These are phyloP conservation scores for Coelomomyces lativittatus DNA, from an alignment of 371 early-diverging fungal genomes.

Conservation along the genomic window DNA sequence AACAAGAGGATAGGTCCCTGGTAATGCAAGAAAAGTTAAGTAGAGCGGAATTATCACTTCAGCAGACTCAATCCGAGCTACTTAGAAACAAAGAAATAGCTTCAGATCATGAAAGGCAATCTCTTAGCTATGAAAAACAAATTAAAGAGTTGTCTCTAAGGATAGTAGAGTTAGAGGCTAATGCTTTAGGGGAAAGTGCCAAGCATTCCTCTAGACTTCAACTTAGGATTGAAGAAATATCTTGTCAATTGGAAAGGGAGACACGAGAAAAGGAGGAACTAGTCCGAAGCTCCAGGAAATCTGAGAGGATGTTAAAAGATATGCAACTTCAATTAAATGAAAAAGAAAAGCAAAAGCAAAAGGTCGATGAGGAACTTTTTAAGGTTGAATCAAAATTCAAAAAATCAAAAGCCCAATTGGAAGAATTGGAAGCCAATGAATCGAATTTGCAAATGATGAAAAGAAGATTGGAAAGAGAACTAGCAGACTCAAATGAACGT, in stretches of 20 bases:
- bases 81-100: conserved; percentile 42
- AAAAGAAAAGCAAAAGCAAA: conserved; percentile 46
- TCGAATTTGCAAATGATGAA: conserved; percentile 1
- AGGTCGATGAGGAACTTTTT: conserved; percentile 48
- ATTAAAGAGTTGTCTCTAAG: conserved; percentile 52
- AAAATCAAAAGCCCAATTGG: conserved; percentile 43
- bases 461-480: background rate
- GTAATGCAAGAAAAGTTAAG: conserved; percentile 36
- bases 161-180: conserved; percentile 52
- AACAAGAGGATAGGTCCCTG: conserved; percentile 34
- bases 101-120: conserved; percentile 41
- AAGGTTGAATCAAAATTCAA: conserved; percentile 49
- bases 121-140: conserved; percentile 53
- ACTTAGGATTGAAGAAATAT: conserved; percentile 45
- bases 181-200: conserved; percentile 18
- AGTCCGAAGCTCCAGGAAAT: conserved; percentile 42
- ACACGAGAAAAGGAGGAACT: conserved; percentile 38
- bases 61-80: conserved; percentile 29
- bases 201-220: conserved; percentile 19
- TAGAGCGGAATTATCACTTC: conserved; percentile 36
- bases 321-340: conserved; percentile 61
- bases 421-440: conserved; percentile 17
- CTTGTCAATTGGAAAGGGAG: conserved; percentile 42
- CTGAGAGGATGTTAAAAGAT: conserved; percentile 60
- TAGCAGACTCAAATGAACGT: background rate